These are phyloP conservation scores for Lipomyces yarrowii DNA, from an alignment of 1,139 yeast species.

Conservation along the genomic window DNA sequence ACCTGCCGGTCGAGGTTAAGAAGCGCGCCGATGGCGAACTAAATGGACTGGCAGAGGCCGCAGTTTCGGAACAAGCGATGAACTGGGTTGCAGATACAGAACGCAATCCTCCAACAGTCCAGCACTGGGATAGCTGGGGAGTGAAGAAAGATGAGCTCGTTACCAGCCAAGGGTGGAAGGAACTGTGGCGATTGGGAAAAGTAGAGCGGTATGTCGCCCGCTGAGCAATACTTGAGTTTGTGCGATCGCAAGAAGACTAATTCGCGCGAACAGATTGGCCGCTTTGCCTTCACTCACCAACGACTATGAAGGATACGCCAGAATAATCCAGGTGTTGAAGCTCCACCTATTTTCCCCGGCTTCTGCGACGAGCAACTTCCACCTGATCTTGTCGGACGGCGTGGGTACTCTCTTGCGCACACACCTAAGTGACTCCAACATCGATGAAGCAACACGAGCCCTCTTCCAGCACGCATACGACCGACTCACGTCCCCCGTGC, in stretches of 20 bases:
- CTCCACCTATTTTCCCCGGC: background rate
- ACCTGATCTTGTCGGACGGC: background rate
- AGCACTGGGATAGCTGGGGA: background rate
- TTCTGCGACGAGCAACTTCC: background rate
- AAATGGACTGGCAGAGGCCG: background rate
- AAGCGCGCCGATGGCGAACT: background rate
- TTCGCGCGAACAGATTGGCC: background rate
- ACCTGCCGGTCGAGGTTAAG: background rate
- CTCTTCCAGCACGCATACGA: background rate
- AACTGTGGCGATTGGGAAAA: background rate
- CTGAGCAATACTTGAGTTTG: background rate
- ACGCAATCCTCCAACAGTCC: background rate
- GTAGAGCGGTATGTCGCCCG: background rate
- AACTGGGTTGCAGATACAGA: background rate
- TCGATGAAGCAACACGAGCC: background rate
- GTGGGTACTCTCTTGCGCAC: background rate
- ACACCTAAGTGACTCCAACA: background rate
- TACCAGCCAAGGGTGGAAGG: background rate
- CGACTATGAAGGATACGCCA: background rate
- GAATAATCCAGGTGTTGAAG: background rate
- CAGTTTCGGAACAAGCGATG: background rate
- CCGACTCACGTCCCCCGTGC: background rate
- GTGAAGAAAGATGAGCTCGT: background rate
- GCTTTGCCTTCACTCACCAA: background rate
- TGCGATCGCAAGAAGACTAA: background rate